Percentiles rank a stretch among this genome's conserved stretches.
phyloP scores from a whole-genome alignment of 306 rosid species.

The Macrotyloma uniflorum region DNA sequence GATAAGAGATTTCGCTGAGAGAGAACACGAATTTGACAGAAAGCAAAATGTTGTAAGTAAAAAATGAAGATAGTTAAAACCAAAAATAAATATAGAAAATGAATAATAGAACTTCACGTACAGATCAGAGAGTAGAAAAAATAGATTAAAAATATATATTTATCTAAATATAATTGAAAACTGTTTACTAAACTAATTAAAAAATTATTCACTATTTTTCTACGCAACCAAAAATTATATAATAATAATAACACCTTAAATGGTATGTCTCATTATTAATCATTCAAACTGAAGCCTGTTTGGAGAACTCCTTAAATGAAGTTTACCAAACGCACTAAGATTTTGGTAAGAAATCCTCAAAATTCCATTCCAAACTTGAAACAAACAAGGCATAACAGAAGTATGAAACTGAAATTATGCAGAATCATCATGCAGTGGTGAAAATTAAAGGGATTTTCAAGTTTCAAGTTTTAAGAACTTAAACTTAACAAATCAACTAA shows the following conservation, averaged over 20 bases:
- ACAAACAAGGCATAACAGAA: not conserved
- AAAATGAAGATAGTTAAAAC: too few relatives aligned
- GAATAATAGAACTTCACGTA: too few relatives aligned
- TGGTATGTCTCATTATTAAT: not conserved
- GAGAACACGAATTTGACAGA: not conserved
- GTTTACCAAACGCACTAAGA: not conserved
- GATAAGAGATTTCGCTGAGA: not conserved
- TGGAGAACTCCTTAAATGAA: not conserved
- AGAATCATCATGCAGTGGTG: too few relatives aligned
- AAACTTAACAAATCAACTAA: not conserved
- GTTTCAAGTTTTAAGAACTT: not conserved
- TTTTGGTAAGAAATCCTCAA: not conserved
- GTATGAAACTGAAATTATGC: not conserved
- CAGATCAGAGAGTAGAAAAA: too few relatives aligned
- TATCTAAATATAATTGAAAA: too few relatives aligned
- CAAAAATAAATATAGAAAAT: too few relatives aligned
- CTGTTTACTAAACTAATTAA: too few relatives aligned
- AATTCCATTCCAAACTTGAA: not conserved
- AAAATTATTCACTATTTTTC: too few relatives aligned
- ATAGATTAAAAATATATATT: too few relatives aligned
- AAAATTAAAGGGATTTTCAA: too few relatives aligned
- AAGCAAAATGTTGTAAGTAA: not conserved
- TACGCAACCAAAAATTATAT: too few relatives aligned
- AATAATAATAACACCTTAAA: too few relatives aligned
- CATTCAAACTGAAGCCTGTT: not conserved